Conservation (phyloP, 2,329 filamentous ascomycete species). For the Clonostachys chloroleuca region DNA sequence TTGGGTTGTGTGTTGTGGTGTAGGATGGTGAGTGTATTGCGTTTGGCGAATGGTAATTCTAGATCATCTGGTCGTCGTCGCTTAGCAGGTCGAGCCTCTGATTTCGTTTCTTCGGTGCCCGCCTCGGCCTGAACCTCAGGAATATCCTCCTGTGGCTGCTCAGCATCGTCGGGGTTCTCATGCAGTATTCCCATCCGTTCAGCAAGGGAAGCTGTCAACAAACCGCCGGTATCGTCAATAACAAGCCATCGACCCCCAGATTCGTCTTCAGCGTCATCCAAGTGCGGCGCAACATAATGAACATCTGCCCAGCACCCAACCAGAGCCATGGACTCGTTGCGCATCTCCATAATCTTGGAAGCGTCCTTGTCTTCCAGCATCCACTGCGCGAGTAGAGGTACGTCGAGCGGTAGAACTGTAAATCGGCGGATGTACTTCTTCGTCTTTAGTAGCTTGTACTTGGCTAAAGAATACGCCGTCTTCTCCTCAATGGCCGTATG, state of each 20-base stretch:
- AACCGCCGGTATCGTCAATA: constrained; percentile 81
- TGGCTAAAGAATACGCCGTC: constrained; percentile 87
- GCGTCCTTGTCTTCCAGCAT: constrained; percentile 78
- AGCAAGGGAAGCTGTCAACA: constrained; percentile 78
- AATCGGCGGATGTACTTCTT: constrained; percentile 92
- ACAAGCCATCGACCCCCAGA: constrained; percentile 64
- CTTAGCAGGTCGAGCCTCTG: constrained; percentile 13
- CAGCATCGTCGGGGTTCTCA: constrained; percentile 9
- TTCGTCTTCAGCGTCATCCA: constrained; percentile 13
- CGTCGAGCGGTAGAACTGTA: constrained; percentile 77
- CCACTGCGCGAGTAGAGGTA: constrained; percentile 71
- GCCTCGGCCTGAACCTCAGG: not conserved
- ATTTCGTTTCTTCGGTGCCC: not conserved
- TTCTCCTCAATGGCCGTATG: constrained; percentile 91
- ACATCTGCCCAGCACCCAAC: constrained; percentile 88
- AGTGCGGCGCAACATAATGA: constrained; percentile 49
- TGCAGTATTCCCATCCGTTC: constrained; percentile 85
- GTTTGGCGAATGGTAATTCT: constrained; percentile 60
- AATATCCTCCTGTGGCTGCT: constrained; percentile 3
- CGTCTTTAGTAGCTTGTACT: constrained; percentile 92
- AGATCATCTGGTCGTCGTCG: constrained; percentile 38
- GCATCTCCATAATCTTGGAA: constrained; percentile 75
- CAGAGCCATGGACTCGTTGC: constrained; percentile 78
- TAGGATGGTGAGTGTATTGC: constrained; percentile 76
- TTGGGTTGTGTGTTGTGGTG: constrained; percentile 85